These are phyloP conservation scores for Jackrogersella minutella DNA, from an alignment of 495 filamentous ascomycete genomes.

Conservation along the genomic window DNA sequence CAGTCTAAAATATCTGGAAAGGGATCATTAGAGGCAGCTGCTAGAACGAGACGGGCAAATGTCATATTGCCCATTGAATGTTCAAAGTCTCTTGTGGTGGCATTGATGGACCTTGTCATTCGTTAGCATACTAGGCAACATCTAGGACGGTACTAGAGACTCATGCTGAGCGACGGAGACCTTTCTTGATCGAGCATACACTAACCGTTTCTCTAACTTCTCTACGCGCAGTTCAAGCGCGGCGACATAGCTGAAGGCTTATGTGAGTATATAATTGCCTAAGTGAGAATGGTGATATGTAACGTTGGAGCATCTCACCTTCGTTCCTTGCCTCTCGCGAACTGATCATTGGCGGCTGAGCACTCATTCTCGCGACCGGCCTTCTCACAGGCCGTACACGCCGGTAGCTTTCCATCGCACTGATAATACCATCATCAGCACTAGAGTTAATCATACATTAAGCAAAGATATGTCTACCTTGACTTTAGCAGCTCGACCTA, in stretches of 20 bases:
- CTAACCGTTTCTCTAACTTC: constrained; percentile 76
- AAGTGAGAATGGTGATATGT: not conserved
- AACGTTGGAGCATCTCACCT: constrained; percentile 55
- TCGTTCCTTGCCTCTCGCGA: constrained; percentile 90
- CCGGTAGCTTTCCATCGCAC: constrained; percentile 94
- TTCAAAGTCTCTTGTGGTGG: constrained; percentile 89
- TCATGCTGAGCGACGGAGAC: constrained; percentile 61
- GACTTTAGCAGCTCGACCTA: constrained; percentile 84
- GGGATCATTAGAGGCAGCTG: constrained; percentile 71
- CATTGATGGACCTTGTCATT: constrained; percentile 77
- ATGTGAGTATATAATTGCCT: constrained; percentile 33
- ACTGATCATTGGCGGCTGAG: constrained; percentile 93
- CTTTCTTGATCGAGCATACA: constrained; percentile 66
- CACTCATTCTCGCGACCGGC: constrained; percentile 81
- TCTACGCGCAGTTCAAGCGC: constrained; percentile 89
- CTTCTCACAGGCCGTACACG: constrained; percentile 91
- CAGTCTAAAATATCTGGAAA: constrained; percentile 64
- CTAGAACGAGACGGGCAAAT: constrained; percentile 82
- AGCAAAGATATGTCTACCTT: constrained; percentile 56
- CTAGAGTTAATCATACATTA: not conserved
- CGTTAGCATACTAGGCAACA: constrained; percentile 9
- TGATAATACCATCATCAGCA: constrained; percentile 42
- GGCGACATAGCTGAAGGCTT: constrained; percentile 76
- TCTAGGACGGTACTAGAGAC: constrained; percentile 44
- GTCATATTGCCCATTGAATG: constrained; percentile 84